Conservation (phyloP, 139 green algal genomes). For the Deuterostichococcus epilithicus region DNA sequence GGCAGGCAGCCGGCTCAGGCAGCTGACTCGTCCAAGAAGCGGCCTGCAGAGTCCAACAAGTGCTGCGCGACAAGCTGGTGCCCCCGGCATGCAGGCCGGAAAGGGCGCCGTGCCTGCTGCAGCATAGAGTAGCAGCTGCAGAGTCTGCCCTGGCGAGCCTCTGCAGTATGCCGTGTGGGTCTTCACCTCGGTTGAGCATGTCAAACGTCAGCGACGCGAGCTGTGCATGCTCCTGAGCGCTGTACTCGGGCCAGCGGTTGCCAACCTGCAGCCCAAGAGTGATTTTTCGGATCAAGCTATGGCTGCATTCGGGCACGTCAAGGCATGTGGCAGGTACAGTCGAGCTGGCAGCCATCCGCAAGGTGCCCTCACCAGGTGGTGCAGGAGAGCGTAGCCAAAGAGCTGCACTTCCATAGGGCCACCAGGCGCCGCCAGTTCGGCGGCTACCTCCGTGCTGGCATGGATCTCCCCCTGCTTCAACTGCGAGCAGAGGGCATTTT, state of each 20-base stretch:
- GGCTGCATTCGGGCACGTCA: too few species aligned
- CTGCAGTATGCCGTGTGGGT: background rate
- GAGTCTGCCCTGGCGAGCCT: background rate
- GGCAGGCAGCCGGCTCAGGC: too few species aligned
- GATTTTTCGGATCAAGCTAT: background rate
- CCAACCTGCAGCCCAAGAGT: slow-evolving; percentile 21
- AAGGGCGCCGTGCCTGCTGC: background rate
- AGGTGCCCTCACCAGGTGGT: slow-evolving; percentile 34
- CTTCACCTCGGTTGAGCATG: slow-evolving; percentile 33
- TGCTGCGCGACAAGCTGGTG: too few species aligned
- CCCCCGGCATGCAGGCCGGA: too few species aligned
- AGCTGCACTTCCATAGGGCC: slow-evolving; percentile 40
- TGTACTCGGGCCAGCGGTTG: slow-evolving; percentile 44
- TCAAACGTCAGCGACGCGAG: slow-evolving; percentile 29
- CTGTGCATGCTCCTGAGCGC: slow-evolving; percentile 29
- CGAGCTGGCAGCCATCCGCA: background rate
- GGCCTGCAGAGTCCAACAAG: too few species aligned
- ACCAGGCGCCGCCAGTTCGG: slow-evolving; percentile 25
- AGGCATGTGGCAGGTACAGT: too few species aligned
- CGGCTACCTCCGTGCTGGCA: slow-evolving; percentile 9
- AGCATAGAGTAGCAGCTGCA: background rate
- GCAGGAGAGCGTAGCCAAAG: slow-evolving; percentile 45
- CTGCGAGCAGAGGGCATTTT: slow-evolving; percentile 17
- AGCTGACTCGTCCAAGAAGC: too few species aligned
- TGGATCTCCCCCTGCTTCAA: slow-evolving; percentile 34